Evolutionary conservation across 192 early-diverging fungal genomes (phyloP), one percentile per base, ranked within the genome.

Genomic region (Entomortierella lignicola): DNA sequence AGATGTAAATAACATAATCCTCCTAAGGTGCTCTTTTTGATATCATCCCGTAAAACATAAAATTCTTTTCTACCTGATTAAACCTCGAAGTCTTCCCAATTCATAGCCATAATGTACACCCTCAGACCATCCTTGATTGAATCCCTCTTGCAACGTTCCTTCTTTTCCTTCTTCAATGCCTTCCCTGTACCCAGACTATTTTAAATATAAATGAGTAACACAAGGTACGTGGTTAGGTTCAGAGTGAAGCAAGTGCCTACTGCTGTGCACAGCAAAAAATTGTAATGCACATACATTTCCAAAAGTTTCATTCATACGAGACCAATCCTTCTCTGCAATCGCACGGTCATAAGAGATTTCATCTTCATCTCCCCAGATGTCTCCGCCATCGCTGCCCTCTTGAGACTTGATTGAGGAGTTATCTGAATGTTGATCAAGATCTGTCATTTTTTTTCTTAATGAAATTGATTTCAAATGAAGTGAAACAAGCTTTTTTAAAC

Each of bases 151-250:
- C 52, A 91, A 63, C 8, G 75, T 80, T 0, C 69, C 60, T 53
- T 90, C 86, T 55, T 91, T 90, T 12, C 88, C 89, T 66, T 89
- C 90, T 11, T 84, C 72, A 42, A 91, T 86, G 5, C 90, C 90
- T 32, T 89, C 90, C 54, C 86, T 87, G 65, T 90, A 91, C 18
- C 90, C 90, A 26, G 71, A 80, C 89, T 91, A 80, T 29, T 11
- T 27, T 2, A 55, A 58, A 58, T 3, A 63, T 31, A 44, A 25
- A 63, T 48, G 29, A 30, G 43, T 41, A 43, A 60, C n/a, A n/a
- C n/a, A n/a, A n/a, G n/a, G n/a, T n/a, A n/a, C n/a, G n/a, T n/a
- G n/a, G n/a, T n/a, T n/a, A n/a, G n/a, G n/a, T n/a, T n/a, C n/a
- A n/a, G n/a, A n/a, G n/a, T n/a, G 20, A 13, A 21, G 2, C 3